A percentile compares a stretch with the other conserved stretches of the same genome.
Conservation (phyloP, 805 yeast species). For the Saccharomycopsis oosterbeekiorum region DNA sequence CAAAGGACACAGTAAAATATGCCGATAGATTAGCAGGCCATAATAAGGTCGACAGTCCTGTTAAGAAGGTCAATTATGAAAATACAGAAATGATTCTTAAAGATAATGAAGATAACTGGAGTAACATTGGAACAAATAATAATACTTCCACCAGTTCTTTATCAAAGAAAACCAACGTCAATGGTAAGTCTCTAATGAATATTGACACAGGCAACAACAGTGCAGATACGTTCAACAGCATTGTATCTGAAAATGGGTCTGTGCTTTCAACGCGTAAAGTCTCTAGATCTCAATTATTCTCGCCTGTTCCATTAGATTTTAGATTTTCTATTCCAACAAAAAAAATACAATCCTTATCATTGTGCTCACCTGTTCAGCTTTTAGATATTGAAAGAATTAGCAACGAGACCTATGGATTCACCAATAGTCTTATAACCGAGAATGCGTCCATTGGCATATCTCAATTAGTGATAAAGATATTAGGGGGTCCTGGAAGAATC, state of each 20-base stretch:
- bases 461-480: constrained; percentile 43
- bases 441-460: constrained; percentile 61
- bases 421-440: constrained; percentile 43
- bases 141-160: constrained; percentile 5
- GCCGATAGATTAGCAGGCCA: constrained; percentile 63
- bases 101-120: constrained; percentile 45
- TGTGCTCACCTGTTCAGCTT: constrained; percentile 70
- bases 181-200: not conserved
- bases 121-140: constrained; percentile 21
- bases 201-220: constrained; percentile 1
- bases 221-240: not conserved
- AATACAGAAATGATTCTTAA: constrained; percentile 68
- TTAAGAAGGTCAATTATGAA: constrained; percentile 43
- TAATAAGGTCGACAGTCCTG: constrained; percentile 38
- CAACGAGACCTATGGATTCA: constrained; percentile 41
- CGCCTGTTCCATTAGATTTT: constrained; percentile 13
- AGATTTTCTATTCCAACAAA: constrained; percentile 17
- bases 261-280: not conserved
- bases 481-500: constrained; percentile 65
- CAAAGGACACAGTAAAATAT: constrained; percentile 50
- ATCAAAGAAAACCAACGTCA: not conserved
- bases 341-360: constrained; percentile 30
- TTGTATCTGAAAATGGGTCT: not conserved
- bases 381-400: constrained; percentile 62
- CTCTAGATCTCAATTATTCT: constrained; percentile 7